These are phyloP conservation scores for Euphorbia tirucalli DNA, from an alignment of 345 rosid genomes.

Conservation along the genomic window DNA sequence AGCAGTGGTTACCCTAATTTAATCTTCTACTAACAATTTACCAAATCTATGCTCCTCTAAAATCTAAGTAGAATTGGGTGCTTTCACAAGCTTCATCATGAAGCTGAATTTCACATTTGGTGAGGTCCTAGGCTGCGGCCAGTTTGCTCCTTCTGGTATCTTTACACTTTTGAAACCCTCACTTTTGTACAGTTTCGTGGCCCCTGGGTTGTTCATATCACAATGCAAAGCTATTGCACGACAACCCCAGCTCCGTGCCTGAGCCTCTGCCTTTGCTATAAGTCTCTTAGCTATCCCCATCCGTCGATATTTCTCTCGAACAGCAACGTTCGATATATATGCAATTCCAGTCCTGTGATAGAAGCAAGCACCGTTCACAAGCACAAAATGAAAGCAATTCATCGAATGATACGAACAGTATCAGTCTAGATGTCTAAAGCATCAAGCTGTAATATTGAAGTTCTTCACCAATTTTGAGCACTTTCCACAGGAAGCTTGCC, in stretches of 20 bases:
- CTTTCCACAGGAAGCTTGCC: too few relatives aligned
- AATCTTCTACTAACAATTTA: background rate
- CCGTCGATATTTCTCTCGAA: slow-evolving; percentile 63
- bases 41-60: background rate
- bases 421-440: background rate
- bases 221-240: slow-evolving; percentile 81
- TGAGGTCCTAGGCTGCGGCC: slow-evolving; percentile 74
- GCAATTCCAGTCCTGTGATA: slow-evolving; percentile 76
- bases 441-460: background rate
- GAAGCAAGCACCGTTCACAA: background rate
- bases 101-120: slow-evolving; percentile 63
- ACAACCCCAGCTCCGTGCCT: slow-evolving; percentile 85
- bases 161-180: slow-evolving; percentile 69
- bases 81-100: slow-evolving; percentile 87
- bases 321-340: slow-evolving; percentile 89
- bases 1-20: slow-evolving; percentile 11
- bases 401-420: background rate
- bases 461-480: too few relatives aligned
- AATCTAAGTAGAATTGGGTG: slow-evolving; percentile 25
- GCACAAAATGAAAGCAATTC: background rate
- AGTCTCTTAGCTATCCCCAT: slow-evolving; percentile 88
- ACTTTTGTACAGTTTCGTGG: slow-evolving; percentile 65
- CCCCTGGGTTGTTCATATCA: slow-evolving; percentile 67
- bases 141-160: slow-evolving; percentile 77
- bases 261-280: slow-evolving; percentile 75